Conservation (phyloP, 768 basidiomycete genomes). For the Tylopilus sp. region DNA sequence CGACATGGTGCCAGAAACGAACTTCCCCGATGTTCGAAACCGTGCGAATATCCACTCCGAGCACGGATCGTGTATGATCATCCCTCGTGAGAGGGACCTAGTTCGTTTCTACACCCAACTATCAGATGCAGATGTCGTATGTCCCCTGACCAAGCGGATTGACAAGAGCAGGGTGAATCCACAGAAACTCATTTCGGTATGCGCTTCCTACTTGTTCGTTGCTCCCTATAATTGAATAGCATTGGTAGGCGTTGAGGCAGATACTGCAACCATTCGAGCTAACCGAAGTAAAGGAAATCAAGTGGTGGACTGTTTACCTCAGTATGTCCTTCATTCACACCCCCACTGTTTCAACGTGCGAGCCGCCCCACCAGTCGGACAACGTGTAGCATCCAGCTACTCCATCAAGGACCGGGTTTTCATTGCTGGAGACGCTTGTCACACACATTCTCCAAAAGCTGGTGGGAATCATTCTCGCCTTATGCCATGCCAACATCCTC, state of each 20-base stretch:
- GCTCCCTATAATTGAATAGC: not conserved
- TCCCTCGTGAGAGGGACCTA: conserved; percentile 67
- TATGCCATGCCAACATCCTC: not conserved
- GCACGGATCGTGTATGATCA: conserved; percentile 67
- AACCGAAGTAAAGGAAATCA: conserved; percentile 41
- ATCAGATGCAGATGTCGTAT: conserved; percentile 43
- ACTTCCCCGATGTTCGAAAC: conserved; percentile 76
- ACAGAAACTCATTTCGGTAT: conserved; percentile 50
- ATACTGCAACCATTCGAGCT: conserved; percentile 57
- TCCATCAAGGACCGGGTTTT: conserved; percentile 61
- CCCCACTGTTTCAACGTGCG: not conserved
- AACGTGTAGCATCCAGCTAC: conserved; percentile 66
- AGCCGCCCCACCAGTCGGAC: conserved; percentile 51
- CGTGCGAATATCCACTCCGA: conserved; percentile 63
- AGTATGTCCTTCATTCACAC: conserved; percentile 39
- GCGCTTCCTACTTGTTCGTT: conserved; percentile 2
- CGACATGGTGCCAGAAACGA: conserved; percentile 64
- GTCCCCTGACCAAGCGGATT: conserved; percentile 40
- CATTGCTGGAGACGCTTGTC: conserved; percentile 75
- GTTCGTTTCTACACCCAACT: conserved; percentile 73
- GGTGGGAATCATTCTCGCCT: conserved; percentile 32
- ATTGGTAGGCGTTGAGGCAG: conserved; percentile 47
- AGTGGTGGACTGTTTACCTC: conserved; percentile 75
- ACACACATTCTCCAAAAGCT: conserved; percentile 66
- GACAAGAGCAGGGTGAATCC: conserved; percentile 54